Evolutionary conservation across 2,329 filamentous ascomycete species (phyloP).

Genomic region (Byssochlamys sp.): DNA sequence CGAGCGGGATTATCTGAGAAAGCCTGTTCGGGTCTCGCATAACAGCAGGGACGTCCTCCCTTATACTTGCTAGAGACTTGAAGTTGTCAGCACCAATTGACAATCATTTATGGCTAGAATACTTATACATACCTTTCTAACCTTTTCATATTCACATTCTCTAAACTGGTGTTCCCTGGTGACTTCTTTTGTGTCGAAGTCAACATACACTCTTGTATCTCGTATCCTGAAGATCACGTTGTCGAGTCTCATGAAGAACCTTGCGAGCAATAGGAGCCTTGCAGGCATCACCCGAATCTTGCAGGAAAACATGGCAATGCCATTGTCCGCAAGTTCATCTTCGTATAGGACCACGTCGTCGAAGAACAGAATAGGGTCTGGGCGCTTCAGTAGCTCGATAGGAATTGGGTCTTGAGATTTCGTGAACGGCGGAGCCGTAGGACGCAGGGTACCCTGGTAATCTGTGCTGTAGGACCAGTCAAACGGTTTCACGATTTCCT

Average conservation of each 20-base stretch:
- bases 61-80: constrained; percentile 44
- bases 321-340: constrained; percentile 95
- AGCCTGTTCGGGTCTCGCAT: constrained; percentile 73
- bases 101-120: background rate
- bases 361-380: constrained; percentile 91
- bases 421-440: constrained; percentile 30
- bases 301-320: constrained; percentile 78
- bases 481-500: constrained; percentile 87
- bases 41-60: constrained; percentile 65
- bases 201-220: constrained; percentile 84
- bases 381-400: constrained; percentile 72
- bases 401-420: constrained; percentile 56
- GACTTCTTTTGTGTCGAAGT: constrained; percentile 69
- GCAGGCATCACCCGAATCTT: constrained; percentile 90
- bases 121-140: constrained; percentile 53
- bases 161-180: constrained; percentile 84
- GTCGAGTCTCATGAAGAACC: constrained; percentile 89
- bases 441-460: constrained; percentile 62
- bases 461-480: constrained; percentile 96
- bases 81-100: constrained; percentile 4
- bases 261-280: constrained; percentile 70
- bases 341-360: constrained; percentile 95
- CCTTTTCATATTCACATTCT: constrained; percentile 68
- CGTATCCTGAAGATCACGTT: constrained; percentile 77
- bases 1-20: constrained; percentile 57